Percentiles rank a stretch among this genome's conserved stretches.
Conservation (phyloP, 306 rosid genomes). For the Corylus heterophylla region DNA sequence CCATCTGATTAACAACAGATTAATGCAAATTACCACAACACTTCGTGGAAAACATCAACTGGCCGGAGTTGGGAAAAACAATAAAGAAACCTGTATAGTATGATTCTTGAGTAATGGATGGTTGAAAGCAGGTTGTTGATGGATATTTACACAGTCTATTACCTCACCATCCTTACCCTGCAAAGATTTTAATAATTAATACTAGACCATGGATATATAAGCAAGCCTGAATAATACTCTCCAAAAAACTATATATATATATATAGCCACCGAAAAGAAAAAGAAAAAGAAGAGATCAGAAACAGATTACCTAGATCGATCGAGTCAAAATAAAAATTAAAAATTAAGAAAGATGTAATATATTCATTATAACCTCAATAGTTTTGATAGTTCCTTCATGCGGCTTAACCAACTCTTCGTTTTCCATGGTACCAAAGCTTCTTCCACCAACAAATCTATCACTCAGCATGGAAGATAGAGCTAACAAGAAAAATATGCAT, state of each 20-base stretch:
- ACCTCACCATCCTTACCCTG: no score
- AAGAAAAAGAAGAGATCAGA: not conserved
- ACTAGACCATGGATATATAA: no score
- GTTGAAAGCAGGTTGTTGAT: no score
- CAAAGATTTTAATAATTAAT: no score
- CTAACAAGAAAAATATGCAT: not conserved
- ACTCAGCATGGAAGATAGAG: not conserved
- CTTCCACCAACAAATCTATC: not conserved
- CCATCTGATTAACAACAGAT: no score
- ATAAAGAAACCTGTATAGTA: no score
- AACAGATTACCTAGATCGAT: not conserved
- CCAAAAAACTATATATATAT: not conserved
- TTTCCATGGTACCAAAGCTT: not conserved
- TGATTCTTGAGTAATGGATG: no score
- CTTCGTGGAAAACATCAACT: no score
- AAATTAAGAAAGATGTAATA: not conserved
- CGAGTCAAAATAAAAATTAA: not conserved
- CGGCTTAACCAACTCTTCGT: not conserved
- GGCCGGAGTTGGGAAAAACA: no score
- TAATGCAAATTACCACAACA: no score
- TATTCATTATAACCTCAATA: not conserved
- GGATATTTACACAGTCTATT: no score
- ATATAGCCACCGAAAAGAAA: not conserved
- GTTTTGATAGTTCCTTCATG: not conserved
- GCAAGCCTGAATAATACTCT: no score